Conservation (phyloP, 768 basidiomycete species). For the Pleurotus tuber-regium region DNA sequence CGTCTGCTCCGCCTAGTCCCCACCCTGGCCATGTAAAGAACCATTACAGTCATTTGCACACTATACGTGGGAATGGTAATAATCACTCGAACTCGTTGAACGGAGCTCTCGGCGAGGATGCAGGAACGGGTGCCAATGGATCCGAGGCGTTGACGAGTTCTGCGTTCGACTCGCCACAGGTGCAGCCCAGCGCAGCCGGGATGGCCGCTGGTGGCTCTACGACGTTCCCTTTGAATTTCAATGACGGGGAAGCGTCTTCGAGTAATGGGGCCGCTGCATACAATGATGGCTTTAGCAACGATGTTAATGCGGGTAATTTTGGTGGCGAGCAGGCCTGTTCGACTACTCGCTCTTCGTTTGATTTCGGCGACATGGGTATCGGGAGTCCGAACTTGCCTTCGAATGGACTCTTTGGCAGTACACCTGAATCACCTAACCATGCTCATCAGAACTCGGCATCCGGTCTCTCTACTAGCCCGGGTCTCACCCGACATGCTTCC, state of each 20-base stretch:
- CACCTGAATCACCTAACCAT: constrained; percentile 2
- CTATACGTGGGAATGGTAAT: constrained; percentile 1
- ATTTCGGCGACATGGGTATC: background rate
- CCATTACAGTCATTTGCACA: constrained; percentile 2
- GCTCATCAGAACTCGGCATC: background rate
- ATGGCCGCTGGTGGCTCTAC: background rate
- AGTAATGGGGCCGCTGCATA: background rate
- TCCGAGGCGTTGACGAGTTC: background rate
- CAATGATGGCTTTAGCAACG: background rate
- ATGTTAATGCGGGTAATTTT: background rate
- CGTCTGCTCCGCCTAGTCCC: constrained; percentile 6
- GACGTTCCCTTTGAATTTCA: constrained; percentile 5
- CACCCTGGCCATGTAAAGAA: constrained; percentile 8
- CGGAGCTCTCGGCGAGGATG: constrained; percentile 6
- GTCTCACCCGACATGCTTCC: constrained; percentile 4
- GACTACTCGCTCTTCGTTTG: background rate
- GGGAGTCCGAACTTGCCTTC: background rate
- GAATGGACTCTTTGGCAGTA: background rate
- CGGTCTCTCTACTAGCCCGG: background rate
- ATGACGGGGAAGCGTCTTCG: no score
- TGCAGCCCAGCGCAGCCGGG: background rate
- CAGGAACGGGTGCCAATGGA: background rate
- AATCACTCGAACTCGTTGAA: constrained; percentile 8
- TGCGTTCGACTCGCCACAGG: background rate
- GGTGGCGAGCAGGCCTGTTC: background rate